A percentile compares a stretch with the other conserved stretches of the same genome.
phyloP scores from a whole-genome alignment of 1,284 basidiomycete genomes.

The Athelia sp. region DNA sequence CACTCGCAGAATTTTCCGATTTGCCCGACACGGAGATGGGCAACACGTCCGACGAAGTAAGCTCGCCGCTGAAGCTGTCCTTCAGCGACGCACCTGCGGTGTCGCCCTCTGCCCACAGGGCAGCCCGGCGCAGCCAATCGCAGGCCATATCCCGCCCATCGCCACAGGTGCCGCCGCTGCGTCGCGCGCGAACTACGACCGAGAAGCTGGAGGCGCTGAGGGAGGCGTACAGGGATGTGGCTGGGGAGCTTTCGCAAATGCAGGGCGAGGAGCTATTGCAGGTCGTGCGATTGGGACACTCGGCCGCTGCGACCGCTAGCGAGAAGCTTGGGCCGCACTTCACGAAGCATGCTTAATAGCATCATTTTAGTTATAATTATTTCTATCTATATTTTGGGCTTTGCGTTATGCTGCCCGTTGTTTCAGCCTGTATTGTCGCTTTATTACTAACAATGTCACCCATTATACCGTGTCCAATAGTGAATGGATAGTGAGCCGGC shows the following conservation, averaged over 20 bases:
- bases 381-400: too few relatives aligned
- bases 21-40: background rate
- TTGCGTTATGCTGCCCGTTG: too few relatives aligned
- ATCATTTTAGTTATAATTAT: too few relatives aligned
- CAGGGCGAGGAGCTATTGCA: constrained; percentile 32
- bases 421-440: too few relatives aligned
- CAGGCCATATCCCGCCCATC: constrained; percentile 7
- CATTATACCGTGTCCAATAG: too few relatives aligned
- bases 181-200: constrained; percentile 24
- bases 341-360: too few relatives aligned
- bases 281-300: constrained; percentile 27
- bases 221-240: constrained; percentile 27
- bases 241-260: constrained; percentile 31
- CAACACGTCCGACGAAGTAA: background rate
- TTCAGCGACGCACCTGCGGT: constrained; percentile 5
- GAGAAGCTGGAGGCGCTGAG: constrained; percentile 27
- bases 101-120: background rate
- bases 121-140: background rate
- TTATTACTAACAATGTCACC: too few relatives aligned
- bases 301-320: constrained; percentile 16
- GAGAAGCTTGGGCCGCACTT: constrained; percentile 22
- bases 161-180: constrained; percentile 12
- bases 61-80: background rate
- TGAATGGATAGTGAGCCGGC: too few relatives aligned
- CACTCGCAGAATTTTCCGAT: background rate